Evolutionary conservation across 2,329 filamentous ascomycete genomes (phyloP).

Genomic region (Clarireedia hainanense): DNA sequence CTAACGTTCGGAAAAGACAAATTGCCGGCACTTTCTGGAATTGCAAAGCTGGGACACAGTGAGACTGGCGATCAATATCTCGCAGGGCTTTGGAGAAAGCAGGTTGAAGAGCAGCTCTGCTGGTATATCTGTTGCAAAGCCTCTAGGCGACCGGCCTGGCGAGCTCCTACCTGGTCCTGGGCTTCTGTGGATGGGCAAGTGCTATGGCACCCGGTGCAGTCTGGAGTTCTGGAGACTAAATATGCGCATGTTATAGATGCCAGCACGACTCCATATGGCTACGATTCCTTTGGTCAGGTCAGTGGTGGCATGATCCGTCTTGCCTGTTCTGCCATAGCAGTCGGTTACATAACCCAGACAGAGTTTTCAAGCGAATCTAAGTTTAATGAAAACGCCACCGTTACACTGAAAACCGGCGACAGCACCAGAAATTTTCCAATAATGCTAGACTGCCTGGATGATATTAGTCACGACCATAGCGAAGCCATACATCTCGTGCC

Average conservation of each 20-base stretch:
- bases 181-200: conserved; percentile 10
- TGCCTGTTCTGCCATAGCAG: conserved; percentile 13
- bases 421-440: too few species aligned
- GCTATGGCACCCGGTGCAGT: background rate
- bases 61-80: conserved; percentile 14
- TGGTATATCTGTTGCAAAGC: background rate
- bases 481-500: too few species aligned
- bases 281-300: conserved; percentile 15
- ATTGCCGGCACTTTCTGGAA: conserved; percentile 17
- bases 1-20: conserved; percentile 20
- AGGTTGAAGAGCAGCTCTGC: conserved; percentile 12
- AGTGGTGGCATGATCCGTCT: conserved; percentile 12
- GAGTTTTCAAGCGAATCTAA: too few species aligned
- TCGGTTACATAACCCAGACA: conserved; percentile 6
- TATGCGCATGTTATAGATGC: conserved; percentile 12
- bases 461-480: too few species aligned
- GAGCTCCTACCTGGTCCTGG: conserved; percentile 15
- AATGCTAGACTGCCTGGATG: too few species aligned
- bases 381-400: too few species aligned
- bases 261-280: conserved; percentile 4
- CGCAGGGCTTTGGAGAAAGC: conserved; percentile 15
- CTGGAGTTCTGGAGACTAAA: background rate
- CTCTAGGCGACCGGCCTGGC: conserved; percentile 5
- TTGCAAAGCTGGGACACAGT: conserved; percentile 14
- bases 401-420: too few species aligned